Conservation (phyloP, 1,284 basidiomycete genomes). For the Apiotrichum gamsii region DNA sequence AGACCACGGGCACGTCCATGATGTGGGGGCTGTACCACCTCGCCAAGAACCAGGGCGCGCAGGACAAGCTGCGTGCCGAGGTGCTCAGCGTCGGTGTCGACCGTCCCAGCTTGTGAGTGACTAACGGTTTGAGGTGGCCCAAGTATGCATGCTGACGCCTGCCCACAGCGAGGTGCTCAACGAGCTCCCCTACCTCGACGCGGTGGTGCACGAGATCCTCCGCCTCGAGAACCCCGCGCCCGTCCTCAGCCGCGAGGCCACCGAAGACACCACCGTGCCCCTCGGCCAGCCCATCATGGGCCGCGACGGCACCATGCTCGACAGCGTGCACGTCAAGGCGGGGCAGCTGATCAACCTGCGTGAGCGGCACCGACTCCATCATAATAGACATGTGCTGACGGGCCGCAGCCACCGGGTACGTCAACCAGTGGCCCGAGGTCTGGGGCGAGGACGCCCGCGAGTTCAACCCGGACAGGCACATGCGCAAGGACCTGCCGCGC, state of each 20-base stretch:
- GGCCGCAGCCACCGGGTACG: constrained; percentile 34
- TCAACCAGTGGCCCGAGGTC: constrained; percentile 57
- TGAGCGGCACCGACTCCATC: constrained; percentile 20
- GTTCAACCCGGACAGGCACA: constrained; percentile 51
- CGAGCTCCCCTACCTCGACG: constrained; percentile 55
- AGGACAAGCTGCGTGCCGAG: constrained; percentile 56
- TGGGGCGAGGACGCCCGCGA: constrained; percentile 64
- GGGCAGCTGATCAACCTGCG: constrained; percentile 39
- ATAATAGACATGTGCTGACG: no score
- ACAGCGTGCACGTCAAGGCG: constrained; percentile 31
- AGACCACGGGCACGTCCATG: constrained; percentile 65
- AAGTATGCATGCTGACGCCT: background rate
- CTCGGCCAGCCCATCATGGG: constrained; percentile 48
- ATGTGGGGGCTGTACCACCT: constrained; percentile 69
- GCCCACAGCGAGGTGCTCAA: constrained; percentile 41
- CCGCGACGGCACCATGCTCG: constrained; percentile 44
- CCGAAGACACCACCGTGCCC: constrained; percentile 59
- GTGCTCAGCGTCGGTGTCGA: constrained; percentile 48
- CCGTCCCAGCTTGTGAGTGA: constrained; percentile 5
- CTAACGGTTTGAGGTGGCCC: background rate
- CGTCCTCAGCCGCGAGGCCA: constrained; percentile 27
- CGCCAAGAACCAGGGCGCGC: constrained; percentile 53
- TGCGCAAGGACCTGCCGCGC: constrained; percentile 2
- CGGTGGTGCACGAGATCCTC: constrained; percentile 62
- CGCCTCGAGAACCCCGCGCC: constrained; percentile 47